Evolutionary conservation across 148 eudicot species (phyloP).

Genomic region (Chenopodium quinoa): DNA sequence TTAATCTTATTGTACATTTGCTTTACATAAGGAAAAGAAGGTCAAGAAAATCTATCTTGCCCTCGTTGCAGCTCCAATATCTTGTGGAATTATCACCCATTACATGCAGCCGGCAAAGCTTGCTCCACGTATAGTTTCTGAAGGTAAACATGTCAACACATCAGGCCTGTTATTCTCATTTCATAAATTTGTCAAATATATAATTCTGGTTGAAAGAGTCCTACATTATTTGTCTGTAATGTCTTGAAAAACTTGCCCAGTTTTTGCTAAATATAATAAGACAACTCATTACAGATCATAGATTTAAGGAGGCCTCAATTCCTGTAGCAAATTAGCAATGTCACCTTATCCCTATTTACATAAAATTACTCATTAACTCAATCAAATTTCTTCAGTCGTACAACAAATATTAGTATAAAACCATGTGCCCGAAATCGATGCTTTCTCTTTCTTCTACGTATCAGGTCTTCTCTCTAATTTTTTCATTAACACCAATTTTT

Average conservation of each 20-base stretch:
- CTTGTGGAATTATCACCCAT: slow-evolving; percentile 74
- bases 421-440: too few species aligned
- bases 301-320: too few species aligned
- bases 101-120: slow-evolving; percentile 81
- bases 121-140: slow-evolving; percentile 79
- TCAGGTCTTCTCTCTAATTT: too few species aligned
- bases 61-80: slow-evolving; percentile 79
- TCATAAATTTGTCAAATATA: not conserved
- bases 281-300: not conserved
- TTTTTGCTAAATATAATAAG: not conserved
- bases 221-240: not conserved
- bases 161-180: not conserved
- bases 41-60: slow-evolving; percentile 91
- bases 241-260: not conserved
- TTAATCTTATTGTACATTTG: slow-evolving; percentile 1
- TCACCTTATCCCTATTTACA: too few species aligned
- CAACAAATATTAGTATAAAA: too few species aligned
- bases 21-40: slow-evolving; percentile 61
- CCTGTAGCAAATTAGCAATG: too few species aligned
- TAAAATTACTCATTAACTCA: too few species aligned
- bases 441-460: too few species aligned
- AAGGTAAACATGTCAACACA: slow-evolving; percentile 45
- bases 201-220: not conserved
- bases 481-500: too few species aligned
- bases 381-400: too few species aligned